A percentile compares a stretch with the other conserved stretches of the same genome.
Conservation (phyloP, 768 basidiomycete genomes). For the Crucibulum laeve region DNA sequence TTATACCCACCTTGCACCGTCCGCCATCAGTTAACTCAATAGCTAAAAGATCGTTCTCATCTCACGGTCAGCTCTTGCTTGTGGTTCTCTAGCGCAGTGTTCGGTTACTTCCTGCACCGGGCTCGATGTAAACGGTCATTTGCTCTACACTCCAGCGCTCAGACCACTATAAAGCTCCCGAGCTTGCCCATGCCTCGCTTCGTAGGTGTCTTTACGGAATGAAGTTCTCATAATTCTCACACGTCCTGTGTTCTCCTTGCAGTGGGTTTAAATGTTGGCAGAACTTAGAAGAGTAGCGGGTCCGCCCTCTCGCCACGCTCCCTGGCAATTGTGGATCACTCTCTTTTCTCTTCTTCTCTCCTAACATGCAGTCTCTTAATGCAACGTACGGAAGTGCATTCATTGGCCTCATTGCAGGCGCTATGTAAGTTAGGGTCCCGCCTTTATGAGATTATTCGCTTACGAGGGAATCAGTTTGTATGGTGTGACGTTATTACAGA, state of each 20-base stretch:
- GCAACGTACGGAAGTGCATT: conserved; percentile 41
- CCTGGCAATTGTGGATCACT: not conserved
- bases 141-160: not conserved
- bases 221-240: not conserved
- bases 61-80: no score
- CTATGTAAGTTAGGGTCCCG: conserved; percentile 28
- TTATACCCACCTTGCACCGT: no score
- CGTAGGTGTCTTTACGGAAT: not conserved
- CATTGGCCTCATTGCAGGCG: conserved; percentile 36
- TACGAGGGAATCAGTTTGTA: conserved; percentile 29
- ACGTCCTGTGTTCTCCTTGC: not conserved
- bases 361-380: conserved; percentile 58
- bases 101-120: not conserved
- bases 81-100: conserved; percentile 16
- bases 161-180: not conserved
- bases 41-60: no score
- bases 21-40: no score
- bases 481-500: conserved; percentile 41
- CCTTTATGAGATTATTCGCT: not conserved
- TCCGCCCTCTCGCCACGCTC: not conserved
- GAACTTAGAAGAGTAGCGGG: not conserved
- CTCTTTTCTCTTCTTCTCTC: not conserved
- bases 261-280: not conserved
- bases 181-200: not conserved
- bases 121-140: not conserved